These are phyloP conservation scores for Populus hybrid DNA, from an alignment of 441 rosid genomes.

Conservation along the genomic window DNA sequence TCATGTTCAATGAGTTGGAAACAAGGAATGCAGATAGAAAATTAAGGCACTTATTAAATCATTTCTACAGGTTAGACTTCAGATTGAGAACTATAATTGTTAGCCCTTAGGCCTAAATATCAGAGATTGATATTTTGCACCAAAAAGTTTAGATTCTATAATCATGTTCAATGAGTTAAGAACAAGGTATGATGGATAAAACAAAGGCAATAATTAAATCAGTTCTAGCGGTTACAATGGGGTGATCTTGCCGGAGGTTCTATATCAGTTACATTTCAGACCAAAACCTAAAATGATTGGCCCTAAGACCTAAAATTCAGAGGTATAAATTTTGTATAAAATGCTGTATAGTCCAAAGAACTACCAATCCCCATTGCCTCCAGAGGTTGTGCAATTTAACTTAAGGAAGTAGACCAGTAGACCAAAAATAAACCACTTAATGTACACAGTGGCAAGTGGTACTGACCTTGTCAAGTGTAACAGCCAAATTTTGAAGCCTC, in stretches of 20 bases:
- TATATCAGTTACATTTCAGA: not conserved
- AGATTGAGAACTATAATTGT: not conserved
- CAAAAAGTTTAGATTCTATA: no score
- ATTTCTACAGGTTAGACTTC: not conserved
- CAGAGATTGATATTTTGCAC: no score
- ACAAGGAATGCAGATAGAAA: no score
- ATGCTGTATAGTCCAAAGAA: not conserved
- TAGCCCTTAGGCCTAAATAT: not conserved
- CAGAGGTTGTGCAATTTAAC: not conserved
- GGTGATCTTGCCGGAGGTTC: no score
- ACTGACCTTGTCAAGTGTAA: constrained; percentile 95
- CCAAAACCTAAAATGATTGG: not conserved
- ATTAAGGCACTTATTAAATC: not conserved
- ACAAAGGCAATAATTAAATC: not conserved
- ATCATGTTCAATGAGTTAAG: no score
- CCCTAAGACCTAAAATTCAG: not conserved
- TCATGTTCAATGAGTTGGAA: no score
- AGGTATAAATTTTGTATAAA: not conserved
- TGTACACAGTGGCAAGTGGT: not conserved
- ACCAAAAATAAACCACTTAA: not conserved
- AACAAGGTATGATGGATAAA: no score
- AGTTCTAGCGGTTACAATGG: not conserved
- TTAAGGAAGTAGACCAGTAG: not conserved
- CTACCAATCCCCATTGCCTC: not conserved
- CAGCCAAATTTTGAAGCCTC: constrained; percentile 99